Evolutionary conservation across 768 basidiomycete genomes (phyloP).

Genomic region (Vararia minispora): DNA sequence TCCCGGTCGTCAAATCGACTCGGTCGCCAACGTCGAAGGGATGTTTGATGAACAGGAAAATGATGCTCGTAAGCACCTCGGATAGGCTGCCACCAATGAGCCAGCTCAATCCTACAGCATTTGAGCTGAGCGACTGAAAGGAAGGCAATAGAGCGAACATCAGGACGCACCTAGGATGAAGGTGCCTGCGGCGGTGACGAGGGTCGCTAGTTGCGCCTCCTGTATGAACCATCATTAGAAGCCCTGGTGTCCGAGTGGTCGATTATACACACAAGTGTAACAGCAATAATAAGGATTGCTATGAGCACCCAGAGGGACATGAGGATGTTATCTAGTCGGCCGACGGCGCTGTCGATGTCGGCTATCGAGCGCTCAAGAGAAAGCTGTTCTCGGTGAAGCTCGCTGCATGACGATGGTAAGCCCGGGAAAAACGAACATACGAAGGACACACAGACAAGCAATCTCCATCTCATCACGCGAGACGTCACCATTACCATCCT

Average conservation of each 20-base stretch:
- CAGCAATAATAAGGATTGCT: slow-evolving; percentile 68
- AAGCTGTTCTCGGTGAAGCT: slow-evolving; percentile 77
- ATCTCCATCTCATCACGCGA: slow-evolving; percentile 67
- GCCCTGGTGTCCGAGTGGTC: slow-evolving; percentile 1
- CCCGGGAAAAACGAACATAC: not conserved
- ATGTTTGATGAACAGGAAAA: slow-evolving; percentile 86
- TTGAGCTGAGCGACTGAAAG: not conserved
- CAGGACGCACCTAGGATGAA: slow-evolving; percentile 32
- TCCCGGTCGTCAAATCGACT: slow-evolving; percentile 37
- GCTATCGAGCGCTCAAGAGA: slow-evolving; percentile 81
- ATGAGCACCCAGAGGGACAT: slow-evolving; percentile 71
- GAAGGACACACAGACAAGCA: slow-evolving; percentile 42
- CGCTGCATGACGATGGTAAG: slow-evolving; percentile 31
- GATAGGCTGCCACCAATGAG: slow-evolving; percentile 73
- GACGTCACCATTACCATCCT: slow-evolving; percentile 62
- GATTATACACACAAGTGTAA: slow-evolving; percentile 48
- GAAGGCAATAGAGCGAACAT: not conserved
- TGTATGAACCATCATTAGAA: slow-evolving; percentile 18
- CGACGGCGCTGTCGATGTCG: slow-evolving; percentile 84
- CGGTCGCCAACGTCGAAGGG: slow-evolving; percentile 78
- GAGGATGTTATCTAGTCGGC: slow-evolving; percentile 76
- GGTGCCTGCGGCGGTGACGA: slow-evolving; percentile 69
- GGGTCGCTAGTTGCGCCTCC: slow-evolving; percentile 63
- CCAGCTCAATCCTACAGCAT: slow-evolving; percentile 66
- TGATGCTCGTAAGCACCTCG: slow-evolving; percentile 76